Base-by-base conservation (phyloP, 2,329 filamentous ascomycete genomes). In the Cladophialophora yegresii region DNA sequence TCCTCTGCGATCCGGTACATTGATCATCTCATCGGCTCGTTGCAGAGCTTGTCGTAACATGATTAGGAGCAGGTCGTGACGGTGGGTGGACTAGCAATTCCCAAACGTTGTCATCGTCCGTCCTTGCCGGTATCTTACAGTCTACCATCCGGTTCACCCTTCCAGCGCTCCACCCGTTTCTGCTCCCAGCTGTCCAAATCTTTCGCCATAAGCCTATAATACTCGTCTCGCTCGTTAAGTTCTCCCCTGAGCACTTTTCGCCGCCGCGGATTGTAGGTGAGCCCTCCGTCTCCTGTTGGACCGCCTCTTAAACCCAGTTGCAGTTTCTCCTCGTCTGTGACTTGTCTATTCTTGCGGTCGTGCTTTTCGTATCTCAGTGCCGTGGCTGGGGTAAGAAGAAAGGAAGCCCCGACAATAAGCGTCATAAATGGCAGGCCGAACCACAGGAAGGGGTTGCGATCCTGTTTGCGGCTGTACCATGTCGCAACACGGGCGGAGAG, bases 171-270 rank as follows among this genome's bases (percentile, higher is more conserved):
- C 10, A 98, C 92, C 59, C 96, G 87, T 79, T 95, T 96, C 79
- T 98, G 95, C 76, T 98, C 93, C 95, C 95, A 99, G 74, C 92
- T 85, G 73, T 99, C 93, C 66, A 98, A 80, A 75, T 98, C 95
- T 77, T 96, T 96, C 33, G 91, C 90, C 71, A 91, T 90, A 45
- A 91, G 81, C 78, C 87, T 77, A 70, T 81, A 81, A 71, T 81
- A 82, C 71, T 82, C 80, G 65, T 80, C 77, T 58, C 75, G 75
- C 64, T 81, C 78, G 8, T 60, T 70, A n/a, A 63, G 50, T n/a
- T 66, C 65, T 53, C 71, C 65, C 47, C 68, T 64, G 16, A 63
- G 23, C 9, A 70, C 32, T 33, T 68, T 66, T 61, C 78, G 75
- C 62, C 79, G 72, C 49, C 79, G 73, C 8, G 79, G 79, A 64